Conservation (phyloP, 1,139 yeast genomes). For the Wickerhamiella pararugosa region DNA sequence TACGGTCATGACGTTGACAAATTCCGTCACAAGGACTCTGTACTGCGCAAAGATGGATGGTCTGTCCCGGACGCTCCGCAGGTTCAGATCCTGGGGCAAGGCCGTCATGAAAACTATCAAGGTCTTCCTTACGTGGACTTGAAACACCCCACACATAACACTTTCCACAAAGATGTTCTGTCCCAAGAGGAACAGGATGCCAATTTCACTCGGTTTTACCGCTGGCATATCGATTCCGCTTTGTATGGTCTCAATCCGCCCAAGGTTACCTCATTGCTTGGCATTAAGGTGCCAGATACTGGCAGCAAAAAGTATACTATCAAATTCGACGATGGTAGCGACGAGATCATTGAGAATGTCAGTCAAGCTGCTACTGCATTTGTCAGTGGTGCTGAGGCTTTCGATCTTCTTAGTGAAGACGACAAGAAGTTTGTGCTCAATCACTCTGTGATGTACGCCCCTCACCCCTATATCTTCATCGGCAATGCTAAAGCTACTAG, state of each 20-base stretch:
- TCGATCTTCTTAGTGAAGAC: slow-evolving; percentile 45
- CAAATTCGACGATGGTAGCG: slow-evolving; percentile 54
- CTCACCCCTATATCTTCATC: slow-evolving; percentile 79
- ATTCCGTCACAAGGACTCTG: slow-evolving; percentile 63
- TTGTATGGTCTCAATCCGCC: slow-evolving; percentile 77
- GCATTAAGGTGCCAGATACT: slow-evolving; percentile 53
- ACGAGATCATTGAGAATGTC: slow-evolving; percentile 36
- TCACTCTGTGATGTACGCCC: slow-evolving; percentile 74
- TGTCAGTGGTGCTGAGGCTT: slow-evolving; percentile 67
- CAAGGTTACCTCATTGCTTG: slow-evolving; percentile 65
- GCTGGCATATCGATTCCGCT: slow-evolving; percentile 92
- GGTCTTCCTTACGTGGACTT: slow-evolving; percentile 56
- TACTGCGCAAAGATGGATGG: slow-evolving; percentile 63
- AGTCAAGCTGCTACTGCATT: slow-evolving; percentile 75
- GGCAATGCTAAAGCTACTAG: slow-evolving; percentile 67
- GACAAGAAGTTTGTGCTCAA: slow-evolving; percentile 59
- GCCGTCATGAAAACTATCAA: slow-evolving; percentile 45
- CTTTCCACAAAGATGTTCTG: slow-evolving; percentile 57
- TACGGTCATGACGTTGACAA: slow-evolving; percentile 72
- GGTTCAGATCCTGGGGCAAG: slow-evolving; percentile 80
- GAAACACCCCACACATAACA: slow-evolving; percentile 71
- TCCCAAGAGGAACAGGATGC: slow-evolving; percentile 45
- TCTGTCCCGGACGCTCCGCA: slow-evolving; percentile 73
- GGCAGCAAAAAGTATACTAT: slow-evolving; percentile 9
- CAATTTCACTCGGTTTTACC: slow-evolving; percentile 62